A percentile compares a stretch with the other conserved stretches of the same genome.
Evolutionary conservation across 2,329 filamentous ascomycete species (phyloP).

Genomic region (Coniochaeta sp.): DNA sequence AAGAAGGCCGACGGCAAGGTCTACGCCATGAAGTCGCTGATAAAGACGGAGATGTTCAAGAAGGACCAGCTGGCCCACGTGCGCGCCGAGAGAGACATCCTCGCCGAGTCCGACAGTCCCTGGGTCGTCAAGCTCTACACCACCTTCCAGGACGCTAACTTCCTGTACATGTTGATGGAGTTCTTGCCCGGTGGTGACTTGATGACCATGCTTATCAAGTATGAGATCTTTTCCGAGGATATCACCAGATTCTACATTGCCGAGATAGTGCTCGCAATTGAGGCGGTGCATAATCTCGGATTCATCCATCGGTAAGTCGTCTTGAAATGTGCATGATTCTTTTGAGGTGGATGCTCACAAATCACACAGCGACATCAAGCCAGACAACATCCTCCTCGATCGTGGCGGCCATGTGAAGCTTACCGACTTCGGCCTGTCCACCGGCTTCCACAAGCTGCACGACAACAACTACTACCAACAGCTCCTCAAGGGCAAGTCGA

Average conservation of each 20-base stretch:
- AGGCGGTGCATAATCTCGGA: slow-evolving; percentile 94
- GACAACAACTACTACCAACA: slow-evolving; percentile 99
- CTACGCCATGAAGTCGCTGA: slow-evolving; percentile 95
- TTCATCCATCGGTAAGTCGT: slow-evolving; percentile 88
- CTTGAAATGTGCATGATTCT: not conserved
- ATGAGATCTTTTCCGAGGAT: slow-evolving; percentile 98
- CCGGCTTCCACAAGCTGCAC: slow-evolving; percentile 95
- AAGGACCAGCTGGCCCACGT: slow-evolving; percentile 98
- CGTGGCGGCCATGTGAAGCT: slow-evolving; percentile 95
- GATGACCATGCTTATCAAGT: slow-evolving; percentile 99
- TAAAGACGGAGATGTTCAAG: slow-evolving; percentile 99
- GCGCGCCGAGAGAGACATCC: slow-evolving; percentile 91
- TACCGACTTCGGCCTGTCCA: slow-evolving; percentile 95
- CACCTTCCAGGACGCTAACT: slow-evolving; percentile 93
- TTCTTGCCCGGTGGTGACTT: slow-evolving; percentile 96
- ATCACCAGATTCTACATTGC: slow-evolving; percentile 99
- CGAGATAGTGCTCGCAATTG: slow-evolving; percentile 95
- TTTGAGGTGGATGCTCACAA: slow-evolving; percentile 1
- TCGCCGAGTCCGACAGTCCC: slow-evolving; percentile 97
- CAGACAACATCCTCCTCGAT: slow-evolving; percentile 95
- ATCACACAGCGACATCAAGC: slow-evolving; percentile 81
- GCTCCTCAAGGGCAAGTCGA: slow-evolving; percentile 74
- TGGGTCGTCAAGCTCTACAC: slow-evolving; percentile 99
- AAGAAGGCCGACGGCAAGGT: slow-evolving; percentile 95
- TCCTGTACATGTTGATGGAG: slow-evolving; percentile 99